Base-by-base conservation (phyloP, 2,329 filamentous ascomycete species). In the Aurifilum marmelostoma region DNA sequence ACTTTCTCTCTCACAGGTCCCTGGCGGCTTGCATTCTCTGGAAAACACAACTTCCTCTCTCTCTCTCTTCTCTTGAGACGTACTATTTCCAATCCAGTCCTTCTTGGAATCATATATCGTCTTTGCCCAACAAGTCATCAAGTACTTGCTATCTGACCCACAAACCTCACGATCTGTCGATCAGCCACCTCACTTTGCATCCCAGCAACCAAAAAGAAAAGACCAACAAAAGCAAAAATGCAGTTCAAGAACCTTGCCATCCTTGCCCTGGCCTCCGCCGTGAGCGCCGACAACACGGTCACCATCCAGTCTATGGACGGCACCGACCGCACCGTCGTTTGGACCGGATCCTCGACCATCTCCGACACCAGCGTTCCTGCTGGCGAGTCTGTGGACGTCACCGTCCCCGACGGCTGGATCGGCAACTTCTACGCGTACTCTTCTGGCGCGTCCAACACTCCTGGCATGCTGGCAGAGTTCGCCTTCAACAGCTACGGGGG, bases 251-350 rank as follows among this genome's bases (percentile, higher is more conserved):
- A 77, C 71, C 74, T 85, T 75, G 77, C 83, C 73, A 72, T 84
- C 70, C 76, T 77, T 72, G 75, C 75, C 65, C 76, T 80, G 71
- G 82, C 81, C 69, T 77, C 81, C 71, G 73, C 82, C 64, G 82
- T 77, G 74, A 76, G 76, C 67, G 85, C 84, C 69, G 77, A 75
- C 75, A 85, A 83, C 78, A 78, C 79, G 47, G 79, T 90, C 74
- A 87, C 84, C 73, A 89, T 90, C 80, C 74, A 84, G 78, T 88
- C 86, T 73, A 84, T 88, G 64, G 88, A 90, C 76, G 74, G 77
- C 69, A 79, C 78, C 43, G 76, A 78, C 69, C 84, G 86, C 76
- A 83, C 81, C 62, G 74, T 88, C 77, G 73, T 82, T 79, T 86
- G 87, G 79, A 86, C 84, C 39, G 73, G 80, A 73, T 83, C 77